Base-by-base conservation (phyloP, 169 alveolate genomes). In the Plasmodium sp. region DNA sequence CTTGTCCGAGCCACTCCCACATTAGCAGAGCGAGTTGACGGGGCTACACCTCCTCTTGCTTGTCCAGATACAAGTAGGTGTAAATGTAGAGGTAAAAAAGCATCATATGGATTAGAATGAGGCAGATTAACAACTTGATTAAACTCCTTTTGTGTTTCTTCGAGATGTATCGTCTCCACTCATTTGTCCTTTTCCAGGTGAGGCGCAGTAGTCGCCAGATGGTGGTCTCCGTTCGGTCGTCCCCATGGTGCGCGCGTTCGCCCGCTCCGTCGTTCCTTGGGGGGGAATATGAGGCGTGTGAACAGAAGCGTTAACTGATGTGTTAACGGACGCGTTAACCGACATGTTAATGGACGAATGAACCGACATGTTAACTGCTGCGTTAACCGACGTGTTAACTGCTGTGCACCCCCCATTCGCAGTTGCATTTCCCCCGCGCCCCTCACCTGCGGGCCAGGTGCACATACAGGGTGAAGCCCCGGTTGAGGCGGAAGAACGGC, bases 401-500 rank as follows among this genome's bases (percentile, higher is more conserved):
- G 27, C 27, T 22, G 27, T 22, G 27, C 0, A 22, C 27, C 27
- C 31, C 27, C 33, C 74, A 27, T 81, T 51, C 73, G 56, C 31
- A 9, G 18, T 10, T 16, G 27, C 16, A 39, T 12, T 84, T 36
- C n/a, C 45, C 18, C 51, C 9, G 9, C n/a, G 2, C 41, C 6
- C n/a, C 22, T 88, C 62, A 88, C 94, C 75, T 16, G 36, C 79
- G 80, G 16, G n/a, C 16, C 45, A 88, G 39, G 72, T 88, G 41
- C 71, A 88, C 83, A 31, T 88, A 88, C n/a, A 88, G 48, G 9
- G 94, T 88, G 31, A 80, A 88, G 18, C 62, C 84, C 54, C 82
- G 48, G 75, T 43, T 88, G 48, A 88, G 58, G 33, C 71, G 94
- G 72, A 88, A 88, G 48, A 79, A 88, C 16, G 72, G 27, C 22